These are phyloP conservation scores for Epichloe gansuensis DNA, from an alignment of 2,329 filamentous ascomycete species.

Conservation along the genomic window DNA sequence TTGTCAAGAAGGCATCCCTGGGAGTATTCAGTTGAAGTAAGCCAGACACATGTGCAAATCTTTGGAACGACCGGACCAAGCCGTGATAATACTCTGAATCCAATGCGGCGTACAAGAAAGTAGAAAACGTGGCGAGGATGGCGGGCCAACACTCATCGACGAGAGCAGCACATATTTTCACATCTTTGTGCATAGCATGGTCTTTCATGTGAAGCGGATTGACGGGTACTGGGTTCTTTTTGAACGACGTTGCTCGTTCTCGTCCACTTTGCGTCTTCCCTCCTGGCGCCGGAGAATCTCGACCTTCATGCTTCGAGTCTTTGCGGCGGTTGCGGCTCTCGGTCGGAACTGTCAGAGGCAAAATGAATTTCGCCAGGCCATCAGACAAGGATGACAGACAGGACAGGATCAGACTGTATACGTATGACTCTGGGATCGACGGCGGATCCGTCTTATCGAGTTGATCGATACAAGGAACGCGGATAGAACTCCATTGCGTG, in stretches of 20 bases:
- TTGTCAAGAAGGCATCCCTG: slow-evolving; percentile 87
- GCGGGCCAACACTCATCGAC: slow-evolving; percentile 94
- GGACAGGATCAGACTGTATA: slow-evolving; percentile 77
- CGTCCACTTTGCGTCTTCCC: slow-evolving; percentile 22
- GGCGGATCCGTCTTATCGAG: slow-evolving; percentile 86
- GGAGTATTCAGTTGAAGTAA: slow-evolving; percentile 73
- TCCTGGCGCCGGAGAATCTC: slow-evolving; percentile 28
- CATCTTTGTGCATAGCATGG: slow-evolving; percentile 56
- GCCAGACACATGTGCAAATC: slow-evolving; percentile 88
- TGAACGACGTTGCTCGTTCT: slow-evolving; percentile 54
- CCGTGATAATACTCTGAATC: slow-evolving; percentile 91
- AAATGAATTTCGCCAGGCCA: slow-evolving; percentile 80
- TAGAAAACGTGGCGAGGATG: slow-evolving; percentile 85
- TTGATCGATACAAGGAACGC: slow-evolving; percentile 82
- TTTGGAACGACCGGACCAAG: slow-evolving; percentile 84
- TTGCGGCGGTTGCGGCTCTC: slow-evolving; percentile 46
- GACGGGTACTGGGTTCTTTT: slow-evolving; percentile 63
- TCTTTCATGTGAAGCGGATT: slow-evolving; percentile 70
- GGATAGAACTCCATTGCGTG: slow-evolving; percentile 77
- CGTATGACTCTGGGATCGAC: slow-evolving; percentile 75
- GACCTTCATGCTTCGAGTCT: slow-evolving; percentile 29
- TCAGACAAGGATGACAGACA: slow-evolving; percentile 88
- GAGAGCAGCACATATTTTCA: slow-evolving; percentile 67
- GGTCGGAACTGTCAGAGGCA: slow-evolving; percentile 76
- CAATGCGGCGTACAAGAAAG: slow-evolving; percentile 81